These are phyloP conservation scores for Tetraselmis chui DNA, from an alignment of 139 green algal genomes.

Conservation along the genomic window DNA sequence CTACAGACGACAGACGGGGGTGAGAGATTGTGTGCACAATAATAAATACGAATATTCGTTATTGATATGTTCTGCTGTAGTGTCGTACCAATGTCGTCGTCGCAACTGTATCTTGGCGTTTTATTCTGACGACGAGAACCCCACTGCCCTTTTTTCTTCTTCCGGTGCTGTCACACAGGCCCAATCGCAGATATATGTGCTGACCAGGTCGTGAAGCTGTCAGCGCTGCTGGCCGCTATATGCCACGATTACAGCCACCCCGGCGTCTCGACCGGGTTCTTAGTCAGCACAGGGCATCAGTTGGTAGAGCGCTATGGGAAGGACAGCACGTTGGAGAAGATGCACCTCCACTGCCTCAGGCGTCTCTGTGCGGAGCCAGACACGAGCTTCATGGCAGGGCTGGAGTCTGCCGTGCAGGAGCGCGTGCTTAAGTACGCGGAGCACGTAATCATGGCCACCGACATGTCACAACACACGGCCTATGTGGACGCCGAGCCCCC, in stretches of 20 bases:
- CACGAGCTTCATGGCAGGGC: neutral
- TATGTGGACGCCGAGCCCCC: neutral
- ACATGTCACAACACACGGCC: neutral
- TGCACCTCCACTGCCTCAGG: neutral
- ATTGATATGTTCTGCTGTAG: too few species aligned
- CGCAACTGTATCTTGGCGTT: too few species aligned
- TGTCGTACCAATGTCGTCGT: too few species aligned
- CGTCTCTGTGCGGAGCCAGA: neutral
- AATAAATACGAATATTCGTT: too few species aligned
- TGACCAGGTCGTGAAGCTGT: neutral
- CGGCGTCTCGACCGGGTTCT: neutral
- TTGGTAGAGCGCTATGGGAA: neutral
- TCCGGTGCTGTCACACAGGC: neutral
- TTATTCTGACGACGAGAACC: too few species aligned
- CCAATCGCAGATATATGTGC: neutral
- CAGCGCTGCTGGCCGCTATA: neutral
- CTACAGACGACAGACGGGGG: neutral
- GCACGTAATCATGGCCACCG: neutral
- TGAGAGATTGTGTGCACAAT: neutral
- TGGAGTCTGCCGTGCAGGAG: neutral
- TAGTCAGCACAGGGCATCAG: neutral
- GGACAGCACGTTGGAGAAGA: neutral
- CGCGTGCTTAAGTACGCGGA: neutral
- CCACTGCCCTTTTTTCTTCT: too few species aligned
- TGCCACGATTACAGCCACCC: neutral